Base-by-base conservation (phyloP, 1,284 basidiomycete species). In the Xanthoconium separans region DNA sequence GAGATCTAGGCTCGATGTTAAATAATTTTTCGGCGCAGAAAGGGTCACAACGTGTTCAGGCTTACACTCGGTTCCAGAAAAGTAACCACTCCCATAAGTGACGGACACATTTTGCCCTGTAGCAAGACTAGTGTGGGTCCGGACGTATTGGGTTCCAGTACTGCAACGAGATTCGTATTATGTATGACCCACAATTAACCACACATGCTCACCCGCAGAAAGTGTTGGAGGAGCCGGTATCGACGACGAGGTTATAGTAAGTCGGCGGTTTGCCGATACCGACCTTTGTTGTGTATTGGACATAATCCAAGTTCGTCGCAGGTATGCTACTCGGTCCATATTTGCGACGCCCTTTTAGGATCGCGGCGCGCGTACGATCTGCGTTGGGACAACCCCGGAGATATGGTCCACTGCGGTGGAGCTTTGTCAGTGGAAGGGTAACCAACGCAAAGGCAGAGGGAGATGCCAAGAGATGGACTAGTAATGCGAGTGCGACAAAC, bases 51-150 rank as follows among this genome's bases (percentile, higher is more conserved):
- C 1, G 12, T 39, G 6, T 51, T 36, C 52, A 69, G 65, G 70
- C 29, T 36, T 53, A 69, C 68, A 70, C 29, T 70, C 63, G 2
- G 47, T 2, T 27, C 71, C 67, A 1, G 41, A 41, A 37, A 69
- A 58, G 40, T 47, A 51, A 29, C 61, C 70, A 0, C 3, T 2
- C 7, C 60, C 66, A 42, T 70, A 72, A 7, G 55, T 58, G 7
- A 66, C 59, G 18, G 40, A 57, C 20, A 72, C 58, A 3, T 22
- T 9, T 22, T 69, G 31, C 4, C 68, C 60, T 15, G 68, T 71
- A 3, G 50, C 43, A n/a, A 58, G 47, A 37, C 63, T 62, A 1
- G 66, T 63, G 20, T 46, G 51, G 11, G 68, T 71, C 27, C 41
- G 53, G 39, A 50, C 50, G 36, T 65, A 72, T 15, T 50, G 36